Evolutionary conservation across 179 eudicot genomes (phyloP), one percentile per base, ranked within the genome.

Genomic region (Silene vulgaris): DNA sequence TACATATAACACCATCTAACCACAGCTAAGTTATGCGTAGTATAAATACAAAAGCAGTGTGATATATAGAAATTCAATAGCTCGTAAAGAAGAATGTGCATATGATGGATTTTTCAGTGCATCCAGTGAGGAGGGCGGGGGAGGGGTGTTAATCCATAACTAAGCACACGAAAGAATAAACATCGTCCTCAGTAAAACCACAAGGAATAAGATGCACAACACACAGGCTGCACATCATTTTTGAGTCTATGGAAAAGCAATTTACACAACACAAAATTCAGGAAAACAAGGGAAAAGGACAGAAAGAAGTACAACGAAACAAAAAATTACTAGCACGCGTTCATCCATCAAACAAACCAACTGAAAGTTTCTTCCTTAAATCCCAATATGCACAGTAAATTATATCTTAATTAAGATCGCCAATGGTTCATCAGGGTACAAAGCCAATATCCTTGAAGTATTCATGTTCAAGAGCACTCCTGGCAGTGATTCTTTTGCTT

Each of bases 401-500:
- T 2, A 2, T 48, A 79, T 63, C 76, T 11, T 60, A 17, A 59
- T 21, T 29, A 52, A 6, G 65, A 45, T 14, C 69, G 56, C 30
- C 66, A 78, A 78, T 68, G n/a, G 30, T 43, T 19, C 26, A 68
- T 88, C 83, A 95, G 71, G 95, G 91, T n/a, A 88, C 91, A 26
- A 76, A 76, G 32, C 87, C 93, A 30, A 90, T 77, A 79, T 94
- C 96, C 83, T 89, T 91, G 86, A 94, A 94, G 88, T 94, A 94
- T 81, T 94, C 97, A 60, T 94, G 98, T 77, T 89, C 91, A 28
- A 94, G 94, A 3, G 96, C 99, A 78, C 73, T 76, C 82, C 90
- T 88, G 20, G 99, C 99, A 5, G 99, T 89, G 76, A 90, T 85
- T 86, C 99, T 95, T 85, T 80, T 88, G 88, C 91, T 89, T 45